Base-by-base conservation (phyloP, 345 rosid genomes). In the Eucalyptus fibrosa region DNA sequence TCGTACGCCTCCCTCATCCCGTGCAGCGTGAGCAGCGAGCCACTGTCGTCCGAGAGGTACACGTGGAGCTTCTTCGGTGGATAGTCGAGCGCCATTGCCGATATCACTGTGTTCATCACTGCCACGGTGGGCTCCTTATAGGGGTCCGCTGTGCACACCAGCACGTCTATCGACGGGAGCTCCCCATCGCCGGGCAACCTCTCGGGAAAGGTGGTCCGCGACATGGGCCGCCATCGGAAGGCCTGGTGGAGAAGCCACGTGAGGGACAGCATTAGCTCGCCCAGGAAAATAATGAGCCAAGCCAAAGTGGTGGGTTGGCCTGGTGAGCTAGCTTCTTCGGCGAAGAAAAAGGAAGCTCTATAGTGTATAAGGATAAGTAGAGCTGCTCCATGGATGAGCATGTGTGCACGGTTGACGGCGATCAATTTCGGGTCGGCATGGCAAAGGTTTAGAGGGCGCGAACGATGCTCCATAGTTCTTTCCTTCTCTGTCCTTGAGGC, bases 131-230 rank as follows among this genome's bases (percentile, higher is more conserved):
- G 99, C 91, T 97, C 99, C 91, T 94, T 97, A 91, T 92, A 92
- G 0, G 99, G 99, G 92, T 96, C 98, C 32, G 99, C 97, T 30
- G 99, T 96, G 95, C 99, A 97, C 60, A 97, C 89, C 82, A 97
- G 94, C 90, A 97, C 94, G 47, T 97, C 99, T 50, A 97, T 14
- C 26, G 88, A 92, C 1, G 98, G 98, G 30, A 91, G 93, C 12
- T 95, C 94, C 16, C 92, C 92, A 7, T 87, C 89, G 21, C 69
- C 87, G 3, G 91, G 90, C 62, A 93, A 86, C 34, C 93, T 92
- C 80, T 92, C 93, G 0, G 95, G 95, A 88, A 91, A 92, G 55
- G 69, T 77, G 0, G 91, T 90, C 37, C 94, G 89, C 44, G 67
- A 86, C 50, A 93, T 88, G 32, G 93, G 93, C 37, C 90, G 60